A percentile compares a stretch with the other conserved stretches of the same genome.
Evolutionary conservation across 2,329 filamentous ascomycete genomes (phyloP).

Genomic region (Elsinoe necatrix): DNA sequence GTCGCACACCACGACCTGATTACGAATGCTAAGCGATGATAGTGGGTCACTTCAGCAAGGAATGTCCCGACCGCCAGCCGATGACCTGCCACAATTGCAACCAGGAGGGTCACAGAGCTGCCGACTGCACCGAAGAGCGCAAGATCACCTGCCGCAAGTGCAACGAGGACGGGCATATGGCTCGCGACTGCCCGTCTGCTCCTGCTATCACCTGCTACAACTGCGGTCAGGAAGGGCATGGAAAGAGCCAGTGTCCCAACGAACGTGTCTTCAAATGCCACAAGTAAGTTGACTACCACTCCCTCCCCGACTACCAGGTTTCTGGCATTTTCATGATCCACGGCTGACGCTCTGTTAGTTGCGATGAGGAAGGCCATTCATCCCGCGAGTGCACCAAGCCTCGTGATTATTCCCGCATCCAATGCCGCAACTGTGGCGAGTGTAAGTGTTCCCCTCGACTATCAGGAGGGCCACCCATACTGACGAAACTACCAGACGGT

Average conservation of each 20-base stretch:
- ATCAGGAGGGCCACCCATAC: not conserved
- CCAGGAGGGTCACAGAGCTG: constrained; percentile 27
- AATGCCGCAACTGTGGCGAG: constrained; percentile 41
- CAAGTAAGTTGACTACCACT: constrained; percentile 24
- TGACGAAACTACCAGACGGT: constrained; percentile 7
- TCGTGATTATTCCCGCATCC: constrained; percentile 42
- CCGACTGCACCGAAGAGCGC: constrained; percentile 29
- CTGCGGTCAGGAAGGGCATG: constrained; percentile 32
- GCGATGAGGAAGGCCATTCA: constrained; percentile 46
- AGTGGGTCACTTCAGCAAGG: constrained; percentile 29
- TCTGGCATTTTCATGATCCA: not conserved
- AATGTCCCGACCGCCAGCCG: constrained; percentile 25
- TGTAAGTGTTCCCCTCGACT: not conserved
- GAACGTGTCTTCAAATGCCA: constrained; percentile 22
- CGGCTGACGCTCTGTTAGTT: constrained; percentile 19
- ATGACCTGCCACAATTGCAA: constrained; percentile 31
- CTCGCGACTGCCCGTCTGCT: constrained; percentile 30
- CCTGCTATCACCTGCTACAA: constrained; percentile 19
- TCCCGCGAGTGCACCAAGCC: constrained; percentile 56
- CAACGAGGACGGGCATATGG: constrained; percentile 32
- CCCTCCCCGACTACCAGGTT: not conserved
- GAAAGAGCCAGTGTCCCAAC: constrained; percentile 51
- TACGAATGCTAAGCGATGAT: not conserved
- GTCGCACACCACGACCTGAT: not conserved
- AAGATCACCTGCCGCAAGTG: constrained; percentile 31